Conservation (phyloP, 495 filamentous ascomycete genomes). For the Penicillium paradoxum region DNA sequence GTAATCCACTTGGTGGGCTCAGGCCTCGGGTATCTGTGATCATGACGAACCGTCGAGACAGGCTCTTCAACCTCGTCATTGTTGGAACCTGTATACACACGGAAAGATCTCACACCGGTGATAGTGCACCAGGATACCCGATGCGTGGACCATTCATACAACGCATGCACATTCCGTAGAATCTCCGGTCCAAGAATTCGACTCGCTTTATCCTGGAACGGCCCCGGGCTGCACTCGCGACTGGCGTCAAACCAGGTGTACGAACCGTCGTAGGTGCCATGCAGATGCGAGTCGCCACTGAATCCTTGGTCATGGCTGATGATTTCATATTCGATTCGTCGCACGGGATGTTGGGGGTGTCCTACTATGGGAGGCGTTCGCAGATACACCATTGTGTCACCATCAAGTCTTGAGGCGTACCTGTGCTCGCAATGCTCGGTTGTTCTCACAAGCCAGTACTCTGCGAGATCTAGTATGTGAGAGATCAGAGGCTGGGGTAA, state of each 20-base stretch:
- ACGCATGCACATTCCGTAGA: not conserved
- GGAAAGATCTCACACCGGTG: not conserved
- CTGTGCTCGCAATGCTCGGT: not conserved
- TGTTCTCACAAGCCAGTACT: not conserved
- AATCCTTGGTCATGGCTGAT: conserved; percentile 2
- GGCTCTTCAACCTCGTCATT: not conserved
- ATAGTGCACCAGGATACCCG: not conserved
- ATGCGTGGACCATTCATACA: not conserved
- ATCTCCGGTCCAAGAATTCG: not conserved
- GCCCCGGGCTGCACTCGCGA: not conserved
- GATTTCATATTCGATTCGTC: conserved; percentile 1
- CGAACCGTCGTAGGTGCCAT: not conserved
- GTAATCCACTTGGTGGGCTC: not conserved
- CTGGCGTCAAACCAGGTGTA: conserved; percentile 4
- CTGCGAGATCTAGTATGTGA: not conserved
- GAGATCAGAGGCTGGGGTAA: not conserved
- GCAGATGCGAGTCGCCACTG: not conserved
- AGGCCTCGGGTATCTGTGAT: not conserved
- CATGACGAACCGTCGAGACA: not conserved
- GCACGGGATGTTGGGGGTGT: not conserved
- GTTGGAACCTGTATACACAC: not conserved
- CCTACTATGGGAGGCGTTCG: not conserved
- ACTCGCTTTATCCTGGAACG: not conserved
- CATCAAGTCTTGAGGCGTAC: not conserved
- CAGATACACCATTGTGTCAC: not conserved